Conservation (phyloP, 23 red algal species). For the Chondrus crispus region DNA sequence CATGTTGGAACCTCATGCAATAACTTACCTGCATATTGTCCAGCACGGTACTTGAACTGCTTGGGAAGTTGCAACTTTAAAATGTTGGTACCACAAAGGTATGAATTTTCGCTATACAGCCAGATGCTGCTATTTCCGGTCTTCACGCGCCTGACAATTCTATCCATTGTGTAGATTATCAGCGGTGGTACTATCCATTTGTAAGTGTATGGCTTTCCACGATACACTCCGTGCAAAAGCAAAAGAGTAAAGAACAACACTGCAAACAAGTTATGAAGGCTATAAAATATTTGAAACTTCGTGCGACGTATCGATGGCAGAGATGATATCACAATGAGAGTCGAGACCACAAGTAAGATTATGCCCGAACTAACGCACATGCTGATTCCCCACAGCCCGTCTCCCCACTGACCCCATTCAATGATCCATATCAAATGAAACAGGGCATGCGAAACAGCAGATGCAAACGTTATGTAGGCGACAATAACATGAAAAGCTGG, state of each 20-base stretch:
- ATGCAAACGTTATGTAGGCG: neutral
- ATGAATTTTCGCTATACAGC: neutral
- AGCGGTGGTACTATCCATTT: conserved; percentile 67
- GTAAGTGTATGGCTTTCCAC: conserved; percentile 59
- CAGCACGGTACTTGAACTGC: conserved; percentile 57
- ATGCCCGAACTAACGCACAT: conserved; percentile 25
- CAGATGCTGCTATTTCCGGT: neutral
- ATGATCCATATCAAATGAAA: conserved; percentile 61
- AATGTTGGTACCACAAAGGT: conserved; percentile 24
- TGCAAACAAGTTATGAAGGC: conserved; percentile 48
- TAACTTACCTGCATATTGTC: too few species aligned
- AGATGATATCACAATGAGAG: conserved; percentile 12
- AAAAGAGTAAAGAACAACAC: conserved; percentile 48
- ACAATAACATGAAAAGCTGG: conserved; percentile 50
- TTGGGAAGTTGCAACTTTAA: conserved; percentile 46
- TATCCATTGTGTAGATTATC: conserved; percentile 49
- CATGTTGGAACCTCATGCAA: too few species aligned
- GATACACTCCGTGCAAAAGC: conserved; percentile 65
- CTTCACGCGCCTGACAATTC: neutral
- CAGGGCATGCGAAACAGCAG: conserved; percentile 3
- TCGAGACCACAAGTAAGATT: conserved; percentile 9
- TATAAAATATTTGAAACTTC: conserved; percentile 39
- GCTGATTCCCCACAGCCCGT: conserved; percentile 28
- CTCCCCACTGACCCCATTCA: neutral
- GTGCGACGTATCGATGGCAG: neutral